Percentiles rank a stretch among this genome's conserved stretches.
Evolutionary conservation across 169 alveolate genomes (phyloP).

Genomic region (Plasmodium coatneyi): DNA sequence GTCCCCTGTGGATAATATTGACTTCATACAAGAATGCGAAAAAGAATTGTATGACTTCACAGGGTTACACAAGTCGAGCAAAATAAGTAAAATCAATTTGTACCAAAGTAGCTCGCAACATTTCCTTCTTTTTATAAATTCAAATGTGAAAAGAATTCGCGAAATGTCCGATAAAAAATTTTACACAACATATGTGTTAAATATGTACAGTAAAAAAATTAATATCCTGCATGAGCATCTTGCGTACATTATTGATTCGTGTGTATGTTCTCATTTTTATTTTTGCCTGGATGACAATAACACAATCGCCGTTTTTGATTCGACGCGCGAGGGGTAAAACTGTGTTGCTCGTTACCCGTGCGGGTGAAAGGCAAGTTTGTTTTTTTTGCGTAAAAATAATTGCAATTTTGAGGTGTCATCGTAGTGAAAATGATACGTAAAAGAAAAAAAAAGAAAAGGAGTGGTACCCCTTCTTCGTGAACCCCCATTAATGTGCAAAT

Average conservation of each 20-base stretch:
- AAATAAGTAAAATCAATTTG: conserved; percentile 25
- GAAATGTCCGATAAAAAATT: conserved; percentile 68
- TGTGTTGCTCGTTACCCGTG: not conserved
- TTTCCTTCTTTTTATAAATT: conserved; percentile 50
- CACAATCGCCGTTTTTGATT: conserved; percentile 40
- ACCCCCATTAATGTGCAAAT: not conserved
- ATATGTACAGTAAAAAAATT: conserved; percentile 42
- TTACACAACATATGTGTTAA: conserved; percentile 50
- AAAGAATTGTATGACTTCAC: conserved; percentile 51
- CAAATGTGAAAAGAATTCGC: conserved; percentile 44
- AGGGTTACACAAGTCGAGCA: conserved; percentile 52
- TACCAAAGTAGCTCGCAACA: not conserved
- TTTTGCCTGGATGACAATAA: conserved; percentile 66
- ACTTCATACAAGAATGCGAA: conserved; percentile 41
- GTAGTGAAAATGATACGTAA: not conserved
- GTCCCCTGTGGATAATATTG: not conserved
- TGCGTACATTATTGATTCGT: conserved; percentile 60
- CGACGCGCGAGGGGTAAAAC: not conserved
- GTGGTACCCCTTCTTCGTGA: not conserved
- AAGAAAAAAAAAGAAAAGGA: not conserved
- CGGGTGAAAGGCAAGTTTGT: not conserved
- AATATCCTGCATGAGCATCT: conserved; percentile 38
- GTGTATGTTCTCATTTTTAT: conserved; percentile 46
- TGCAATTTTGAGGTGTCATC: not conserved
- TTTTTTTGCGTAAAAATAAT: not conserved